phyloP scores from a whole-genome alignment of 306 rosid genomes.

The Cucumis sativus region DNA sequence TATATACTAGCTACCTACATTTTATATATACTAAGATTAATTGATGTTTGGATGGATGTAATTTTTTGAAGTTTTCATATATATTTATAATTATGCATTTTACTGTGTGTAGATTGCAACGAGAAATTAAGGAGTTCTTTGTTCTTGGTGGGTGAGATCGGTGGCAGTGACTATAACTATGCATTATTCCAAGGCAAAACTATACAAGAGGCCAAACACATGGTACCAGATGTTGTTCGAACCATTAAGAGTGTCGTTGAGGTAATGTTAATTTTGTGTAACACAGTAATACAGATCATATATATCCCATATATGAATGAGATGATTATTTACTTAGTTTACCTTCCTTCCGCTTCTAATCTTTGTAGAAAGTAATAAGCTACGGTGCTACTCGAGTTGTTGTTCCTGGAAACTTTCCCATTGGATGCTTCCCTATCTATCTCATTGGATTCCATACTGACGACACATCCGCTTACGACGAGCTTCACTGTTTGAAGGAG shows the following conservation, averaged over 20 bases:
- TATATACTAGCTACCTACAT: too few relatives aligned
- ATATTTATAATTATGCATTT: too few relatives aligned
- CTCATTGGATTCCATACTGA: slow-evolving; percentile 4
- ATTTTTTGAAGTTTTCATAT: too few relatives aligned
- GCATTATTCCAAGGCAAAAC: slow-evolving; percentile 9
- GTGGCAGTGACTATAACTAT: slow-evolving; percentile 7
- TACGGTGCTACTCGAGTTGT: slow-evolving; percentile 10
- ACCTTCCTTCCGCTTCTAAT: not conserved
- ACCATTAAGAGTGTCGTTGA: slow-evolving; percentile 5
- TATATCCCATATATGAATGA: too few relatives aligned
- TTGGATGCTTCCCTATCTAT: slow-evolving; percentile 10
- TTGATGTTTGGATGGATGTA: too few relatives aligned
- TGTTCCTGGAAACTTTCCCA: slow-evolving; percentile 13
- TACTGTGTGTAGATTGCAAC: not conserved
- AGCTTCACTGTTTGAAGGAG: not conserved
- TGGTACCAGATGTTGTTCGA: slow-evolving; percentile 15
- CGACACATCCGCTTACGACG: slow-evolving; percentile 1
- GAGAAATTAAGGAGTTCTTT: slow-evolving; percentile 3
- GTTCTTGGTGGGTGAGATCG: slow-evolving; percentile 18
- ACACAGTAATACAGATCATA: too few relatives aligned
- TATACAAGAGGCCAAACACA: not conserved
- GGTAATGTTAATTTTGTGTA: not conserved
- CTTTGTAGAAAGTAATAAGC: not conserved
- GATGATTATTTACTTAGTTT: not conserved
- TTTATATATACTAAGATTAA: too few relatives aligned